phyloP scores from a whole-genome alignment of 495 filamentous ascomycete species.

The Penicillium cosmopolitanum region DNA sequence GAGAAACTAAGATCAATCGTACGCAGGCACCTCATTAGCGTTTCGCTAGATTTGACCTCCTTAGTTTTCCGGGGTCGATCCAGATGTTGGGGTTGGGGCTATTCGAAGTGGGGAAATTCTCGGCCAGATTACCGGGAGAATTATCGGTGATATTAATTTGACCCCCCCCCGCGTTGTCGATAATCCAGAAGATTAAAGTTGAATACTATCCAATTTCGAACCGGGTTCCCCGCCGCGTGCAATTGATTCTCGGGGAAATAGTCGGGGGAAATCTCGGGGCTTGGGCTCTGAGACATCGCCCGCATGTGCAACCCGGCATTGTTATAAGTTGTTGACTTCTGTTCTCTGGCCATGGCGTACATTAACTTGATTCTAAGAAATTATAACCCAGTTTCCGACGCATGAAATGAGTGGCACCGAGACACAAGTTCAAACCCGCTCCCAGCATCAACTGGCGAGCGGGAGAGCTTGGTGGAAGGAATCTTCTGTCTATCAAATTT shows the following conservation, averaged over 20 bases:
- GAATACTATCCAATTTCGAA: background rate
- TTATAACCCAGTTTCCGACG: background rate
- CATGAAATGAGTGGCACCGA: background rate
- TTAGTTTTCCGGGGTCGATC: background rate
- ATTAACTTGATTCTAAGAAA: no score
- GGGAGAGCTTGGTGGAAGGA: constrained; percentile 60
- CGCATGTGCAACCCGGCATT: no score
- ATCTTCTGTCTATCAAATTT: constrained; percentile 68
- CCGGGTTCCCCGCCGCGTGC: background rate
- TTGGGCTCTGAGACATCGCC: no score
- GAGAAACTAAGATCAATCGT: background rate
- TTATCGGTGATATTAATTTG: background rate
- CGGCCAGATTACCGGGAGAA: background rate
- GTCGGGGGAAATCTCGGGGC: background rate
- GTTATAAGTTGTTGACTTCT: no score
- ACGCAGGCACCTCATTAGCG: background rate
- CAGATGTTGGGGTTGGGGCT: background rate
- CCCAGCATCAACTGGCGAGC: constrained; percentile 34
- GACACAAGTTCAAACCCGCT: background rate
- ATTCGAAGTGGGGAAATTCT: background rate
- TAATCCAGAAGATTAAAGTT: no score
- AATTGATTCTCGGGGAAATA: background rate
- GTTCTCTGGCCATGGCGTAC: no score
- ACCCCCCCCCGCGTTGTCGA: background rate
- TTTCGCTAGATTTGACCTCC: background rate